Evolutionary conservation across 2,329 filamentous ascomycete species (phyloP).

Genomic region (Tympanopsis confertula): DNA sequence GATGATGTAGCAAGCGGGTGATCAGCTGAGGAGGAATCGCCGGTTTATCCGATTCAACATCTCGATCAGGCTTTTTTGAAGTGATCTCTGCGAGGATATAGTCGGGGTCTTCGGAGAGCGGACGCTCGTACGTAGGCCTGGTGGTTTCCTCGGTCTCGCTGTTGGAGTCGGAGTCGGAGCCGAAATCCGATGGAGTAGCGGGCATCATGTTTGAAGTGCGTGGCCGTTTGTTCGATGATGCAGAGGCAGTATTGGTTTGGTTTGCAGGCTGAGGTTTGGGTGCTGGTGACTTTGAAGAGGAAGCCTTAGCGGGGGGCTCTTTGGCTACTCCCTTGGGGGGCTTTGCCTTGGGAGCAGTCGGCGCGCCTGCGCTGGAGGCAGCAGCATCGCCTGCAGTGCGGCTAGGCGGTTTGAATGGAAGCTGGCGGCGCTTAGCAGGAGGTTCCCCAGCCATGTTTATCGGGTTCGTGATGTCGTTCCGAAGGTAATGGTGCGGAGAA

Average conservation of each 20-base stretch:
- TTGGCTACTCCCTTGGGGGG: background rate
- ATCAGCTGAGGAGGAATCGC: conserved; percentile 64
- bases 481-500: too few species aligned
- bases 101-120: conserved; percentile 24
- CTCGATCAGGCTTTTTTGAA: conserved; percentile 10
- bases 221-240: conserved; percentile 2
- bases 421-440: conserved; percentile 20
- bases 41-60: conserved; percentile 20
- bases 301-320: conserved; percentile 4
- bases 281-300: conserved; percentile 10
- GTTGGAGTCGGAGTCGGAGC: conserved; percentile 3
- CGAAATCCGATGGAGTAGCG: conserved; percentile 2
- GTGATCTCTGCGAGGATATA: conserved; percentile 32
- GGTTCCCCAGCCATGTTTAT: conserved; percentile 3
- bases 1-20: conserved; percentile 65
- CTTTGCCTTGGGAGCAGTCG: conserved; percentile 1
- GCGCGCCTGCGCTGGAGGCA: conserved; percentile 10
- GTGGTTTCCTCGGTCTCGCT: conserved; percentile 5
- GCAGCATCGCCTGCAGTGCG: conserved; percentile 13
- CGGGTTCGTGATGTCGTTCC: background rate
- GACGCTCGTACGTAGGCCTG: conserved; percentile 8
- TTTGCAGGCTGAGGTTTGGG: conserved; percentile 7
- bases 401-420: conserved; percentile 30
- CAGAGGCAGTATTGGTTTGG: conserved; percentile 7
- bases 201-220: conserved; percentile 2